Conservation (phyloP, 495 filamentous ascomycete species). For the Sporormia fimetaria region DNA sequence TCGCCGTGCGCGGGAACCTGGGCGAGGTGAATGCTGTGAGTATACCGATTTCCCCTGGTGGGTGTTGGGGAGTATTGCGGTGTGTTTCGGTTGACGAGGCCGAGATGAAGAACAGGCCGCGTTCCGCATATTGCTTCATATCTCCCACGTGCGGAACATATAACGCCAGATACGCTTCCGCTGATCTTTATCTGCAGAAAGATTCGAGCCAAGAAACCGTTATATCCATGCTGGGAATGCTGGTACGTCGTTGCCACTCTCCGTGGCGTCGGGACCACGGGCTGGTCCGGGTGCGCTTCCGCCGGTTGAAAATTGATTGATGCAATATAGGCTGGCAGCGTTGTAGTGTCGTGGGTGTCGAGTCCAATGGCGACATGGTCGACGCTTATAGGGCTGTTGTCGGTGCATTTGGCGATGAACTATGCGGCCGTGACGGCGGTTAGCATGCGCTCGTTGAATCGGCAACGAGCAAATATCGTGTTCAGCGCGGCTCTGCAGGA, state of each 20-base stretch:
- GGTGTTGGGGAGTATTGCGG: background rate
- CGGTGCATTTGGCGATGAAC: constrained; percentile 68
- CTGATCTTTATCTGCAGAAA: constrained; percentile 43
- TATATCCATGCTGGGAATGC: constrained; percentile 81
- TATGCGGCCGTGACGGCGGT: constrained; percentile 77
- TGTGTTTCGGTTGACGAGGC: constrained; percentile 3
- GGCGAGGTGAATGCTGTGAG: constrained; percentile 82
- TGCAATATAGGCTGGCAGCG: constrained; percentile 50
- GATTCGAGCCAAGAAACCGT: constrained; percentile 95
- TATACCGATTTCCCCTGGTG: constrained; percentile 4
- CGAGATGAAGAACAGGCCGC: background rate
- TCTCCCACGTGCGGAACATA: constrained; percentile 7
- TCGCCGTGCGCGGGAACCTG: constrained; percentile 77
- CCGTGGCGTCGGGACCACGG: no score
- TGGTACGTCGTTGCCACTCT: constrained; percentile 43
- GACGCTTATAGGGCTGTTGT: constrained; percentile 58
- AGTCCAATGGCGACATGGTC: constrained; percentile 62
- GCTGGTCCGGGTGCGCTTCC: no score
- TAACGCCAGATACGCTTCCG: constrained; percentile 9
- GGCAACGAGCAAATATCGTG: constrained; percentile 74
- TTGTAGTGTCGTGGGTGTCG: constrained; percentile 67
- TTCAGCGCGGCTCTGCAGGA: constrained; percentile 49
- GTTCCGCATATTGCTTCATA: constrained; percentile 5
- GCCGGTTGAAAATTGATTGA: no score
- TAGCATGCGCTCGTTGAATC: constrained; percentile 73